phyloP scores from a whole-genome alignment of 1,139 yeast species.

The Scheffersomyces lignicola region DNA sequence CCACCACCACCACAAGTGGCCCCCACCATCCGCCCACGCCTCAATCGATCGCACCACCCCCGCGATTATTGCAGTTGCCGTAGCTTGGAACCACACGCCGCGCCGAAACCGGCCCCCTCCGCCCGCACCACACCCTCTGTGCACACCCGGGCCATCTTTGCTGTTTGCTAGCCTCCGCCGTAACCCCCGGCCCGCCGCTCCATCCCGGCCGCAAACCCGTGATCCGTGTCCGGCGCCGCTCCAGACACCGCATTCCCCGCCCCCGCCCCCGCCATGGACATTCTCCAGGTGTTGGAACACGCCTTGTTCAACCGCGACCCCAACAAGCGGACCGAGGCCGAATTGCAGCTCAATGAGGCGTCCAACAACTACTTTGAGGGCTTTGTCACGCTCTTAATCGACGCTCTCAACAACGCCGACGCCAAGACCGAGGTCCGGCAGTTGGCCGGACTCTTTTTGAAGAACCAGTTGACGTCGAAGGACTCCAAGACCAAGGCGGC shows the following conservation, averaged over 20 bases:
- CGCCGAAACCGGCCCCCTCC: too few relatives aligned
- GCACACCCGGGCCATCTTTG: too few relatives aligned
- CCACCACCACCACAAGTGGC: too few relatives aligned
- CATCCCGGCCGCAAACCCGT: too few relatives aligned
- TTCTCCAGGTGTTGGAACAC: constrained; percentile 72
- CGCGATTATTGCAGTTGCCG: too few relatives aligned
- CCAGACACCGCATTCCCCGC: background rate
- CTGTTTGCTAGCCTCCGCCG: too few relatives aligned
- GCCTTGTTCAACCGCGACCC: constrained; percentile 72
- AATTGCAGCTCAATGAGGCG: constrained; percentile 69
- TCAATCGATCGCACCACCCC: too few relatives aligned
- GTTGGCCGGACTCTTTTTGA: constrained; percentile 85
- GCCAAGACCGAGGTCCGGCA: constrained; percentile 82
- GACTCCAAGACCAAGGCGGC: constrained; percentile 51
- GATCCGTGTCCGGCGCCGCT: too few relatives aligned
- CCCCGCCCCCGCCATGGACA: constrained; percentile 55
- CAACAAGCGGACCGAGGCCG: constrained; percentile 74
- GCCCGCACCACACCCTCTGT: too few relatives aligned
- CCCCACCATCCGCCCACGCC: too few relatives aligned
- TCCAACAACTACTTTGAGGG: constrained; percentile 74
- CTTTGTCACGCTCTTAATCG: constrained; percentile 69
- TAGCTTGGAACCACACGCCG: too few relatives aligned
- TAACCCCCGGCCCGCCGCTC: too few relatives aligned
- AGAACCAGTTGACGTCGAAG: constrained; percentile 85
- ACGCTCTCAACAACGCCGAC: constrained; percentile 66